These are phyloP conservation scores for Globisporangium perplexum DNA, from an alignment of 352 stramenopile species.

Conservation along the genomic window DNA sequence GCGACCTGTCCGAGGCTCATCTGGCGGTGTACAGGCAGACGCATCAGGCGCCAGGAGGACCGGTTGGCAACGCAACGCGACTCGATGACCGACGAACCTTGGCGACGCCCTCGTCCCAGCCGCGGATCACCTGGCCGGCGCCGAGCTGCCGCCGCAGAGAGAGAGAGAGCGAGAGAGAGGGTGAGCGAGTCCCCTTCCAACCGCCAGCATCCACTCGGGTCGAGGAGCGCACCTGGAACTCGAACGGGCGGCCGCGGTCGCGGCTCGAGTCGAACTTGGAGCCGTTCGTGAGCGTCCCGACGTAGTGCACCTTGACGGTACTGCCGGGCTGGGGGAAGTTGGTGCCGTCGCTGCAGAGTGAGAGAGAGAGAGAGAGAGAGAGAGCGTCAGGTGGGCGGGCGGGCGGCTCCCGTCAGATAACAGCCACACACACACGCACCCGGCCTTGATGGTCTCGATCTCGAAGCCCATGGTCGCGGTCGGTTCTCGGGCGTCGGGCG, in stretches of 20 bases:
- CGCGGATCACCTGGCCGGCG: constrained; percentile 71
- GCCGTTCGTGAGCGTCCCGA: constrained; percentile 66
- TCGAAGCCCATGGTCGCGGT: constrained; percentile 14
- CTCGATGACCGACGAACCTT: constrained; percentile 4
- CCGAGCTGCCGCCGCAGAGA: constrained; percentile 45
- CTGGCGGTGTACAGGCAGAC: background rate
- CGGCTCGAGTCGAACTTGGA: constrained; percentile 83
- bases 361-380: background rate
- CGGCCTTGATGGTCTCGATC: constrained; percentile 75
- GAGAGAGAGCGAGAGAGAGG: background rate
- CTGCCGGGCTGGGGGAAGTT: constrained; percentile 69
- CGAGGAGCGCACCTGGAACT: constrained; percentile 56
- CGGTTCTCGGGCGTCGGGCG: background rate
- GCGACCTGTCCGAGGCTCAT: constrained; percentile 93
- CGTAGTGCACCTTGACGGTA: constrained; percentile 77
- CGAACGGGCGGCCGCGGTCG: constrained; percentile 67
- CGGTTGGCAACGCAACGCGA: too few species aligned
- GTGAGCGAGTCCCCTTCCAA: too few species aligned
- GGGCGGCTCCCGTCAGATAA: too few species aligned
- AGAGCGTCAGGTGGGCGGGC: background rate
- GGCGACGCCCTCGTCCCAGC: constrained; percentile 71
- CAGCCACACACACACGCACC: constrained; percentile 15
- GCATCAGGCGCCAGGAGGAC: too few species aligned
- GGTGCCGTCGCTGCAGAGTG: constrained; percentile 45
- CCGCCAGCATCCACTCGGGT: too few species aligned